Evolutionary conservation across 345 rosid genomes (phyloP).

Genomic region (Ceriops decandra): DNA sequence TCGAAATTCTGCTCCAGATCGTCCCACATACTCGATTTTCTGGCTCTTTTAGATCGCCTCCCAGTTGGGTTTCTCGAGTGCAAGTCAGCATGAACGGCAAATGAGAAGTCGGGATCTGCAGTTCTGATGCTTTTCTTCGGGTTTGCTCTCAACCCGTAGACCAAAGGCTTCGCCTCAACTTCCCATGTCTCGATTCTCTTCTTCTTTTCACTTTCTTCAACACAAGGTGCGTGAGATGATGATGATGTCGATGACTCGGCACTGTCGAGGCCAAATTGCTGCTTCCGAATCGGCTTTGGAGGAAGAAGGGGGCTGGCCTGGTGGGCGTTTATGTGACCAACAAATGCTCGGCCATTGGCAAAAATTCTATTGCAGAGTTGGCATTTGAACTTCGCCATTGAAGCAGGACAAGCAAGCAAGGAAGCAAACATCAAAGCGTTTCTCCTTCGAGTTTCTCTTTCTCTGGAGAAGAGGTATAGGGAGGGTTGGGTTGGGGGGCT

Average conservation of each 20-base stretch:
- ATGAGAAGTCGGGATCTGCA: slow-evolving; percentile 41
- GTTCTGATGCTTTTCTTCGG: slow-evolving; percentile 30
- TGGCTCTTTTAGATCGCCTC: slow-evolving; percentile 28
- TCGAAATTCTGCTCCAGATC: slow-evolving; percentile 11
- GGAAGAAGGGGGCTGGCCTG: slow-evolving; percentile 20
- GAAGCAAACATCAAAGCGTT: slow-evolving; percentile 6
- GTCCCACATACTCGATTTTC: slow-evolving; percentile 17
- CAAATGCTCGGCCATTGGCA: slow-evolving; percentile 31
- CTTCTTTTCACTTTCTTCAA: slow-evolving; percentile 15
- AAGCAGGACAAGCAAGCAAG: slow-evolving; percentile 21
- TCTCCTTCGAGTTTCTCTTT: neutral
- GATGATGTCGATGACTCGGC: slow-evolving; percentile 5
- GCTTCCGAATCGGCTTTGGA: slow-evolving; percentile 7
- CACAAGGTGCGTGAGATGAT: slow-evolving; percentile 17
- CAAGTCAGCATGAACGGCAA: slow-evolving; percentile 18
- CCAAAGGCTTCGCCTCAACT: slow-evolving; percentile 17
- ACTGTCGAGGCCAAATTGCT: slow-evolving; percentile 10
- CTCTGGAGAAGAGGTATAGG: slow-evolving; percentile 14
- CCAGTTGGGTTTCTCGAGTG: slow-evolving; percentile 27
- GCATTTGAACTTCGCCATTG: slow-evolving; percentile 30
- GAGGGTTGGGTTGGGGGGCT: slow-evolving; percentile 18
- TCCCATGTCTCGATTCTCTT: slow-evolving; percentile 9
- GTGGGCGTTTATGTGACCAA: slow-evolving; percentile 38
- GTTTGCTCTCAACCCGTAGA: slow-evolving; percentile 33
- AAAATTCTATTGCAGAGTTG: slow-evolving; percentile 31